Evolutionary conservation across 2,329 filamentous ascomycete genomes (phyloP).

Genomic region (Seiridium cupressi): DNA sequence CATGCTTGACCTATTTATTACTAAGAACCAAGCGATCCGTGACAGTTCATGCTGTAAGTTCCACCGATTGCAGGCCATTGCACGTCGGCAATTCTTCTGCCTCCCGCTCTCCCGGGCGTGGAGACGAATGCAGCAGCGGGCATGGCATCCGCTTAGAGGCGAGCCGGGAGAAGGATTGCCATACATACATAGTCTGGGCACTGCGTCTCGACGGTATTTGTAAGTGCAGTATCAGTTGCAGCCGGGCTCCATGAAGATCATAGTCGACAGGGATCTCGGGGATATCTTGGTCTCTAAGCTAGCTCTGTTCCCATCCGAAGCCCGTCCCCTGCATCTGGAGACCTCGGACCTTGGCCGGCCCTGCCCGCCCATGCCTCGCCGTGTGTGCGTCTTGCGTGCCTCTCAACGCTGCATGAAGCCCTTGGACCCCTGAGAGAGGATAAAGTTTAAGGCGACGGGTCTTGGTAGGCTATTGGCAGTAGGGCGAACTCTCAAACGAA

Average conservation of each 20-base stretch:
- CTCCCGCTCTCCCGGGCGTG: slow-evolving; percentile 1
- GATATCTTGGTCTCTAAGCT: not conserved
- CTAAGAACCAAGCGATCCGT: not conserved
- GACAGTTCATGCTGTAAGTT: not conserved
- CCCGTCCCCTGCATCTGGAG: not conserved
- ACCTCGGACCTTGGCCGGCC: not conserved
- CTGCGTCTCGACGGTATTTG: no score
- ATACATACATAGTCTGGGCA: not conserved
- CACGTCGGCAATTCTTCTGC: slow-evolving; percentile 1
- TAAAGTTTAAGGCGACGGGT: slow-evolving; percentile 1
- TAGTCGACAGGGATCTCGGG: not conserved
- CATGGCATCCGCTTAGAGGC: not conserved
- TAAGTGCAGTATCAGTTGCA: no score
- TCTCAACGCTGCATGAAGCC: not conserved
- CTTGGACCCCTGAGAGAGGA: not conserved
- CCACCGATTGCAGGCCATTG: not conserved
- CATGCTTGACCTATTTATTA: not conserved
- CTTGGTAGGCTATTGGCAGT: not conserved
- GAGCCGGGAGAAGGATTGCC: not conserved
- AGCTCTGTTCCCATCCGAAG: not conserved
- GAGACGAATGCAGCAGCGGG: not conserved
- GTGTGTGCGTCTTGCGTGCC: not conserved
- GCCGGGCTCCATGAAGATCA: not conserved
- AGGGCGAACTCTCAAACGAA: slow-evolving; percentile 9
- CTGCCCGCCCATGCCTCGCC: not conserved